phyloP scores from a whole-genome alignment of 2,329 filamentous ascomycete species.

The Aspergillus flavus region DNA sequence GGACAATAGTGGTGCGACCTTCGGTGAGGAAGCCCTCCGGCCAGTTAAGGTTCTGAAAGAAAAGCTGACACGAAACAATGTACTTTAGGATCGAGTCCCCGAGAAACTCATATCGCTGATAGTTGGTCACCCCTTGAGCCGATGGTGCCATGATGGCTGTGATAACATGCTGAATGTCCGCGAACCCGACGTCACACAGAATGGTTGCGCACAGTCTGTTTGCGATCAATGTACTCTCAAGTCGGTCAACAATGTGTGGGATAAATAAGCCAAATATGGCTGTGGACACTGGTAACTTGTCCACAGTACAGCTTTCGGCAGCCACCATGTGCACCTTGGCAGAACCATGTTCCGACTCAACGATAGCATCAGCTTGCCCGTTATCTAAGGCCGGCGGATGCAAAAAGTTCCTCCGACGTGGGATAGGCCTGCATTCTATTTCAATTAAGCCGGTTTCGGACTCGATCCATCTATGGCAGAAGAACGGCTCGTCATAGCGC shows the following conservation, averaged over 20 bases:
- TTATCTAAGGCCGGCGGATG: slow-evolving; percentile 17
- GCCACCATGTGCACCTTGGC: slow-evolving; percentile 25
- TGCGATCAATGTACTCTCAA: slow-evolving; percentile 68
- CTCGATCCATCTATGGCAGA: slow-evolving; percentile 30
- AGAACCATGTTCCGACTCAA: slow-evolving; percentile 8
- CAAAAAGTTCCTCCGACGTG: slow-evolving; percentile 32
- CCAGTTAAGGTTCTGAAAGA: slow-evolving; percentile 62
- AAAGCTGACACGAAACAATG: slow-evolving; percentile 67
- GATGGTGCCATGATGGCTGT: slow-evolving; percentile 71
- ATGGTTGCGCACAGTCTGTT: slow-evolving; percentile 60
- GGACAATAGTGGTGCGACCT: slow-evolving; percentile 70
- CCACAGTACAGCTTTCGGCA: slow-evolving; percentile 33
- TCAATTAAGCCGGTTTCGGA: slow-evolving; percentile 15
- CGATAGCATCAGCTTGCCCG: slow-evolving; percentile 2
- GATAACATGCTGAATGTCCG: slow-evolving; percentile 58
- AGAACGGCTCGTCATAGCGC: slow-evolving; percentile 26
- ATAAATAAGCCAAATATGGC: slow-evolving; percentile 62
- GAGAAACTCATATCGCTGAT: slow-evolving; percentile 83
- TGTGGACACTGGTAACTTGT: slow-evolving; percentile 49
- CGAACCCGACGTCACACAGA: slow-evolving; percentile 57
- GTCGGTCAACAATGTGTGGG: slow-evolving; percentile 71
- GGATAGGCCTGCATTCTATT: slow-evolving; percentile 31
- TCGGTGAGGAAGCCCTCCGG: slow-evolving; percentile 76
- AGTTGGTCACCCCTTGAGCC: slow-evolving; percentile 65
- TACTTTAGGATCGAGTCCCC: slow-evolving; percentile 85